phyloP scores from a whole-genome alignment of 1,284 basidiomycete genomes.

The Ceratobasidium sp. region DNA sequence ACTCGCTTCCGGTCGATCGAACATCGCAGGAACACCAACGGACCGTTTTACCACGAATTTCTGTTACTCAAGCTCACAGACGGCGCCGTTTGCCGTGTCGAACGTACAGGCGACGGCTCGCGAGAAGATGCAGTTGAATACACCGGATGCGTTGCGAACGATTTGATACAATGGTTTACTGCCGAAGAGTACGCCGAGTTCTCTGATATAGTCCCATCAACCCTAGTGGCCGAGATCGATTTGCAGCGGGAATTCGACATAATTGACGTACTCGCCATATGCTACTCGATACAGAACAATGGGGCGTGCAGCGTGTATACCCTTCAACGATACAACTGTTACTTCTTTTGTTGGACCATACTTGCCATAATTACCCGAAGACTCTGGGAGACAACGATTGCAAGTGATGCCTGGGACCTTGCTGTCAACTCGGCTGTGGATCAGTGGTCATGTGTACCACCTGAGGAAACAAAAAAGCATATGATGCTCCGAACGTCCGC shows the following conservation, averaged over 20 bases:
- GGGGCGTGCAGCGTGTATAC: not conserved
- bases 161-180: constrained; percentile 5
- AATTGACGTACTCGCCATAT: not conserved
- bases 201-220: not conserved
- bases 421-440: not conserved
- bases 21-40: not conserved
- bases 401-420: not conserved
- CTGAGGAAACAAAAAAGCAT: not conserved
- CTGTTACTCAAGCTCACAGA: not conserved
- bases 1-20: not conserved
- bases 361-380: not conserved
- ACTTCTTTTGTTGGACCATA: constrained; percentile 2
- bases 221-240: not conserved
- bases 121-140: not conserved
- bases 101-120: not conserved
- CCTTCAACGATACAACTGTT: constrained; percentile 16
- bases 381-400: not conserved
- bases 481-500: not conserved
- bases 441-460: not conserved
- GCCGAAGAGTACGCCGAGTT: not conserved
- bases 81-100: not conserved
- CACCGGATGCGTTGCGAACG: not conserved
- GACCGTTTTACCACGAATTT: constrained; percentile 3
- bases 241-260: not conserved
- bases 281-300: constrained; percentile 3